A percentile compares a stretch with the other conserved stretches of the same genome.
Evolutionary conservation across 495 filamentous ascomycete genomes (phyloP).

Genomic region (Darksidea phi): DNA sequence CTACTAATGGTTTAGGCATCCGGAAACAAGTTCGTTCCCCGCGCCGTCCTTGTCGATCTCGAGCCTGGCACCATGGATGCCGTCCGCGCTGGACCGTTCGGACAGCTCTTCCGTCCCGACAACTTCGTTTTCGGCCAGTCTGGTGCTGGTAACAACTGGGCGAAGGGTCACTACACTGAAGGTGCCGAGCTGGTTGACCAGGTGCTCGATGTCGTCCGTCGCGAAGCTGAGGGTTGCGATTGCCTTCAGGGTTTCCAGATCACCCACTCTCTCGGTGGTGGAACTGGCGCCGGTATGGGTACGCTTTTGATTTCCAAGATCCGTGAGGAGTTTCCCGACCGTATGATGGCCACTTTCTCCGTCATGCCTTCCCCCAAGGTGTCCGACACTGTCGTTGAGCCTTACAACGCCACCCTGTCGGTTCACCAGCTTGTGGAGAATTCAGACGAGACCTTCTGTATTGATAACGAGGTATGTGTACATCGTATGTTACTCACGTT

Average conservation of each 20-base stretch:
- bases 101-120: constrained; percentile 99
- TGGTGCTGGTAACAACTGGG: constrained; percentile 99
- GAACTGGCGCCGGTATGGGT: constrained; percentile 99
- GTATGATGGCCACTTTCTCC: constrained; percentile 99
- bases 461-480: constrained; percentile 86
- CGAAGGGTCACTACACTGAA: constrained; percentile 99
- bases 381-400: constrained; percentile 99
- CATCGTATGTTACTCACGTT: background rate
- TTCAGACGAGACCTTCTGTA: constrained; percentile 99
- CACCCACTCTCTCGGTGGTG: constrained; percentile 99
- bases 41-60: constrained; percentile 98
- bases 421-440: constrained; percentile 99
- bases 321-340: constrained; percentile 99
- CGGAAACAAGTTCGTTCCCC: constrained; percentile 98
- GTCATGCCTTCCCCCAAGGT: constrained; percentile 99
- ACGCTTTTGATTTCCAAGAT: constrained; percentile 99
- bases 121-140: constrained; percentile 99
- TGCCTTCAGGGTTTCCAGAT: constrained; percentile 99
- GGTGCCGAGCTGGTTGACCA: constrained; percentile 98
- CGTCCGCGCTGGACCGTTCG: constrained; percentile 97
- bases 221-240: constrained; percentile 98
- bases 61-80: constrained; percentile 99
- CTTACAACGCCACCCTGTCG: constrained; percentile 99
- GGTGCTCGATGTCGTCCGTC: constrained; percentile 97
- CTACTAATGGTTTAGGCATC: constrained; percentile 62